phyloP scores from a whole-genome alignment of 106 monocot species.

The Apostasia ramifera region DNA sequence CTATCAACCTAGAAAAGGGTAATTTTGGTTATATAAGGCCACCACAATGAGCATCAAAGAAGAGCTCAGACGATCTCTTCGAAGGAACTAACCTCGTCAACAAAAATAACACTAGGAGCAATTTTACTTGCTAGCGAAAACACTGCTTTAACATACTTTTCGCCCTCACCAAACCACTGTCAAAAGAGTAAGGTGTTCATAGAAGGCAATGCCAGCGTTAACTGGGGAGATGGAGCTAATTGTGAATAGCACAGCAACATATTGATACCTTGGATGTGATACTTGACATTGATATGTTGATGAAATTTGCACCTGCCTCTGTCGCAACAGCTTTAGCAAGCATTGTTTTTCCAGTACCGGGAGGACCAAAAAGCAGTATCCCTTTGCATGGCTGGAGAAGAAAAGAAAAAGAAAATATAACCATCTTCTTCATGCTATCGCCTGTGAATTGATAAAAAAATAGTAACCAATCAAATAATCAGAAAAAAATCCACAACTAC shows the following conservation, averaged over 20 bases:
- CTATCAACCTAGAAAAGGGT: conserved; percentile 56
- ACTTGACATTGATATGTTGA: conserved; percentile 87
- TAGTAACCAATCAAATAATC: too few relatives aligned
- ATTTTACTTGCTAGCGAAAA: conserved; percentile 96
- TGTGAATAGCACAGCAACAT: neutral
- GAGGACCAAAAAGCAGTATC: conserved; percentile 94
- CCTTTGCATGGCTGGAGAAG: conserved; percentile 82
- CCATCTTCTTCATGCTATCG: too few relatives aligned
- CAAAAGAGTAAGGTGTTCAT: neutral
- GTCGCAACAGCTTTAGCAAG: conserved; percentile 97
- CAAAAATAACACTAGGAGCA: conserved; percentile 92
- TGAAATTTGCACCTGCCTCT: conserved; percentile 90
- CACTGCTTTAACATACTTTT: conserved; percentile 97
- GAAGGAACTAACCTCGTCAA: conserved; percentile 75
- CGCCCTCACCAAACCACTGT: conserved; percentile 99
- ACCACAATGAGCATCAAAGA: neutral
- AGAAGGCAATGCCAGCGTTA: too few relatives aligned
- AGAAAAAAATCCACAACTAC: too few relatives aligned
- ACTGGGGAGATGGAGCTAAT: neutral
- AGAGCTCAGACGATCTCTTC: conserved; percentile 3
- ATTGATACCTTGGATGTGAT: conserved; percentile 85
- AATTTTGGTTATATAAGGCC: neutral
- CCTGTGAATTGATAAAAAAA: too few relatives aligned
- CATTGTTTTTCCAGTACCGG: conserved; percentile 99
- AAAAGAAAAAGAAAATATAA: neutral